Percentiles rank a stretch among this genome's conserved stretches.
Conservation (phyloP, 495 filamentous ascomycete species). For the Neurospora sp. region DNA sequence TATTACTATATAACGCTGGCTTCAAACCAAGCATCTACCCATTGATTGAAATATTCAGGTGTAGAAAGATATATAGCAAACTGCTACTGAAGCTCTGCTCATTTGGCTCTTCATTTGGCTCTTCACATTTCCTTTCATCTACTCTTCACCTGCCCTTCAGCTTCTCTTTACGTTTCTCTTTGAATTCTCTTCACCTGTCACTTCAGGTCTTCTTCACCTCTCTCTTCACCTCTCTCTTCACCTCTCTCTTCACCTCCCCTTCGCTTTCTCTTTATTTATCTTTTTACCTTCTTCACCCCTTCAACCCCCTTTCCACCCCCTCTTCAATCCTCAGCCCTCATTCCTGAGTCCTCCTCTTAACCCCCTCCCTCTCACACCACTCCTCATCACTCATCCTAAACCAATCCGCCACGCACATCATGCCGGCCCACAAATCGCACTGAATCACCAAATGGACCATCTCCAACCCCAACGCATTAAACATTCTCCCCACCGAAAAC, state of each 20-base stretch:
- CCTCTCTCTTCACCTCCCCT: neutral
- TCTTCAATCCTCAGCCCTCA: neutral
- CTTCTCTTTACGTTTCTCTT: neutral
- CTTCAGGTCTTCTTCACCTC: neutral
- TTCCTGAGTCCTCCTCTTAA: neutral
- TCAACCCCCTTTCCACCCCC: neutral
- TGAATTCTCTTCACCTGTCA: neutral
- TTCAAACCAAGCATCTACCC: neutral
- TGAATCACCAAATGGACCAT: conserved; percentile 19
- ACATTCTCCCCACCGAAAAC: conserved; percentile 11
- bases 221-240: neutral
- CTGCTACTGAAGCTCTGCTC: neutral
- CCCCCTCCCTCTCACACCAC: conserved; percentile 19
- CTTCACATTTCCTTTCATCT: neutral
- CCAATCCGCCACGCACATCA: conserved; percentile 20
- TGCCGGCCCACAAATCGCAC: conserved; percentile 22
- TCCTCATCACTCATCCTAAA: conserved; percentile 26
- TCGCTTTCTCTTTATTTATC: neutral
- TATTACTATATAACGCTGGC: neutral
- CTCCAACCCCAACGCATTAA: conserved; percentile 28
- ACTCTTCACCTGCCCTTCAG: neutral
- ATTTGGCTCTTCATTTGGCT: neutral
- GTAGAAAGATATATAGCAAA: neutral
- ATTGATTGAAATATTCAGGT: neutral
- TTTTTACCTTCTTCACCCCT: neutral